phyloP scores from a whole-genome alignment of 129 eudicot species.

The Smallanthus sonchifolius region DNA sequence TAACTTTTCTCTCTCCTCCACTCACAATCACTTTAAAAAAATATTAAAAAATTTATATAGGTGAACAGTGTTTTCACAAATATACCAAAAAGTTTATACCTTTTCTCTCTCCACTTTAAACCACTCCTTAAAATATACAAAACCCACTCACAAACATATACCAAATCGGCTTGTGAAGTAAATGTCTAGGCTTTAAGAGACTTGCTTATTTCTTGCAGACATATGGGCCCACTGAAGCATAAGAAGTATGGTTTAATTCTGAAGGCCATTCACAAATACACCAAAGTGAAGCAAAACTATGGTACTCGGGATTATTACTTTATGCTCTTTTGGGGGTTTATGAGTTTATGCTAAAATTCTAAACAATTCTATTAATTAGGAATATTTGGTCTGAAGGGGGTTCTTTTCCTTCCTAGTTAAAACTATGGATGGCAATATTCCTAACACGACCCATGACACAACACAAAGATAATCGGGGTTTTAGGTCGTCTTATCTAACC shows the following conservation, averaged over 20 bases:
- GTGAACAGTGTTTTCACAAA: too few relatives aligned
- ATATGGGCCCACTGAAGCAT: slow-evolving; percentile 63
- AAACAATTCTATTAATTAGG: neutral
- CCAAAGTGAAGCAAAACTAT: slow-evolving; percentile 75
- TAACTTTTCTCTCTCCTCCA: too few relatives aligned
- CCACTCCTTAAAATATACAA: too few relatives aligned
- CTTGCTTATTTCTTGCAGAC: slow-evolving; percentile 39
- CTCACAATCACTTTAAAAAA: too few relatives aligned
- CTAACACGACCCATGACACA: neutral
- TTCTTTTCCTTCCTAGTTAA: neutral
- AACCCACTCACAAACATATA: too few relatives aligned
- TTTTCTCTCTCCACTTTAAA: too few relatives aligned
- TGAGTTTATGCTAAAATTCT: neutral
- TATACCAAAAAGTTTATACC: too few relatives aligned
- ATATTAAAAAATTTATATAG: too few relatives aligned
- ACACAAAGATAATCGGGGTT: neutral
- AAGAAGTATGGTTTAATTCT: slow-evolving; percentile 51
- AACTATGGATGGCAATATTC: neutral
- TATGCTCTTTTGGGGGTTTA: neutral
- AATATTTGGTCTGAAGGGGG: neutral
- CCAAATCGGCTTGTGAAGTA: too few relatives aligned
- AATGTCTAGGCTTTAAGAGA: neutral
- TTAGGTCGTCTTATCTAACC: neutral
- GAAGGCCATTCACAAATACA: slow-evolving; percentile 64
- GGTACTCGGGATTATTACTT: slow-evolving; percentile 37